These are phyloP conservation scores for Cutaneotrichosporon arboriforme DNA, from an alignment of 1,284 basidiomycete genomes.

Conservation along the genomic window DNA sequence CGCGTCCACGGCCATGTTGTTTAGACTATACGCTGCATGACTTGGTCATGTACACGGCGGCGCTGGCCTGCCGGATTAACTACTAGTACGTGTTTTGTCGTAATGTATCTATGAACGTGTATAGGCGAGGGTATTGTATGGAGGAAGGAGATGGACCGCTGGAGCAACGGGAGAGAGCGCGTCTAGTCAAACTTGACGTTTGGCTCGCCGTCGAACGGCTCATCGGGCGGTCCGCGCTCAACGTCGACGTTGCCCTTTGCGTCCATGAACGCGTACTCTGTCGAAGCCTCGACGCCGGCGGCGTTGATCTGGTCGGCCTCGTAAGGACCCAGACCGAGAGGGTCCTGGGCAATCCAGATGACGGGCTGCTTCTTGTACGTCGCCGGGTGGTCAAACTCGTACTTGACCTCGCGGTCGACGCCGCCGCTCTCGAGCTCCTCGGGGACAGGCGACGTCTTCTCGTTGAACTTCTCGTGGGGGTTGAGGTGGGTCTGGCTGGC, in stretches of 20 bases:
- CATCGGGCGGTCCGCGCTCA: conserved; percentile 40
- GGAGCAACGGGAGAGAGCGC: no score
- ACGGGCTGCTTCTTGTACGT: conserved; percentile 47
- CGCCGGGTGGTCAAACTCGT: conserved; percentile 48
- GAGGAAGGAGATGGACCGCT: no score
- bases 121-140: neutral
- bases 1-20: no score
- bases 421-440: conserved; percentile 10
- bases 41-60: neutral
- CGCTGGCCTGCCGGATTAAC: neutral
- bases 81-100: neutral
- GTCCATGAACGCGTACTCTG: conserved; percentile 43
- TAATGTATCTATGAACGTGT: neutral
- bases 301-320: conserved; percentile 41
- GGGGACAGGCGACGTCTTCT: conserved; percentile 5
- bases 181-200: no score
- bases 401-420: conserved; percentile 27
- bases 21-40: neutral
- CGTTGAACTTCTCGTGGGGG: conserved; percentile 19
- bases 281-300: conserved; percentile 40
- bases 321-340: conserved; percentile 41
- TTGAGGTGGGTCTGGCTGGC: conserved; percentile 20
- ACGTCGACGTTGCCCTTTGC: conserved; percentile 41
- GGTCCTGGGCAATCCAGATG: conserved; percentile 48
- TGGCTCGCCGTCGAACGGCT: conserved; percentile 32